These are phyloP conservation scores for Backusella parvicylindrica DNA, from an alignment of 192 early-diverging fungal species.

Conservation along the genomic window DNA sequence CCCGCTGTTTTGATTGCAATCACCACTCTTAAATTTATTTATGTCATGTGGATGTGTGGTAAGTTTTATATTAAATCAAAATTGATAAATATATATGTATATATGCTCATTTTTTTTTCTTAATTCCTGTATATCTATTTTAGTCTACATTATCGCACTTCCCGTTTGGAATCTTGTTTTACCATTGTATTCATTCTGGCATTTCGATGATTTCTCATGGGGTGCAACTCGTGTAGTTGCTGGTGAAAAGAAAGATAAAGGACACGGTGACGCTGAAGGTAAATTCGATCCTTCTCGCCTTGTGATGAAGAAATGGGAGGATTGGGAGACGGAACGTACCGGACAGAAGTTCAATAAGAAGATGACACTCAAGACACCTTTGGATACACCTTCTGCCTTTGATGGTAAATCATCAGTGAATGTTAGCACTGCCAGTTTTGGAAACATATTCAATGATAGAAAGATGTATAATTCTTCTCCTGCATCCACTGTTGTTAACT, in stretches of 20 bases:
- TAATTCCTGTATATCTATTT: conserved; percentile 20
- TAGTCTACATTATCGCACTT: conserved; percentile 75
- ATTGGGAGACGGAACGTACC: conserved; percentile 54
- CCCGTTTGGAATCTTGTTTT: conserved; percentile 94
- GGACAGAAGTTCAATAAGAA: conserved; percentile 38
- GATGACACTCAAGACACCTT: conserved; percentile 24
- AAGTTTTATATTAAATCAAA: conserved; percentile 12
- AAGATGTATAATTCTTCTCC: conserved; percentile 35
- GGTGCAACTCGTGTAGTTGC: conserved; percentile 74
- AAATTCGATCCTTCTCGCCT: conserved; percentile 65
- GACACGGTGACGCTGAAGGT: conserved; percentile 69
- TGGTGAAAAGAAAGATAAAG: conserved; percentile 66
- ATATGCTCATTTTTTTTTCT: conserved; percentile 16
- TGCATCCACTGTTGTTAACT: neutral
- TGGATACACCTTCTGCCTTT: conserved; percentile 22
- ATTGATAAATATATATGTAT: neutral
- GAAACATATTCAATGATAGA: conserved; percentile 23
- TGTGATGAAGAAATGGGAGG: conserved; percentile 60
- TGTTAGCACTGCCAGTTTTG: conserved; percentile 13
- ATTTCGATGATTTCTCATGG: conserved; percentile 92
- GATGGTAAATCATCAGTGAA: conserved; percentile 19
- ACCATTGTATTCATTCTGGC: conserved; percentile 90
- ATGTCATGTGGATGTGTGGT: conserved; percentile 86
- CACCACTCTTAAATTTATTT: conserved; percentile 79
- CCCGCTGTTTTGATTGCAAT: conserved; percentile 90